Evolutionary conservation across 2,329 filamentous ascomycete species (phyloP).

Genomic region (Trichoderma brevicompactum): DNA sequence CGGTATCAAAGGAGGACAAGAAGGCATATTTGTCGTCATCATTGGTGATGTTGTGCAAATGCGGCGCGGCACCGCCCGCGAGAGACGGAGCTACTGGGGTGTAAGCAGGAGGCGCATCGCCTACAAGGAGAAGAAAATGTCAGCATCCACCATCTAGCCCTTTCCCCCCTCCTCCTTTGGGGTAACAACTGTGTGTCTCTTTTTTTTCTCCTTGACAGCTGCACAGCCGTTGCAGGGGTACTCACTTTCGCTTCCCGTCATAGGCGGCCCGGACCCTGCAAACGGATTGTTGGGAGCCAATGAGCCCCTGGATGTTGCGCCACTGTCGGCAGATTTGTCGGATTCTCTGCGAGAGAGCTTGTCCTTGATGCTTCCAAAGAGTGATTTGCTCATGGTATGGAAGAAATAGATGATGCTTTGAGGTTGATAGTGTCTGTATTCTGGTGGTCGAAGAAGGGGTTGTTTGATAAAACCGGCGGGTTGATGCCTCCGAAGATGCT

Average conservation of each 20-base stretch:
- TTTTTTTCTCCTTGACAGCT: not conserved
- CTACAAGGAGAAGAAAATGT: not conserved
- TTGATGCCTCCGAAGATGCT: too few relatives aligned
- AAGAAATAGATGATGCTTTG: not conserved
- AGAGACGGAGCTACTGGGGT: slow-evolving; percentile 27
- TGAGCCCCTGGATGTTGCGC: not conserved
- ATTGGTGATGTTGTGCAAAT: slow-evolving; percentile 41
- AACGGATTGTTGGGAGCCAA: slow-evolving; percentile 28
- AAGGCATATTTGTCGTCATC: slow-evolving; percentile 75
- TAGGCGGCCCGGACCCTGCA: not conserved
- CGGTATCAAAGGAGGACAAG: slow-evolving; percentile 78
- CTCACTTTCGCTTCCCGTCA: not conserved
- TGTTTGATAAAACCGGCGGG: not conserved
- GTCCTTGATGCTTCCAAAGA: slow-evolving; percentile 35
- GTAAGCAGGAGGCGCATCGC: slow-evolving; percentile 46
- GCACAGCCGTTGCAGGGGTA: not conserved
- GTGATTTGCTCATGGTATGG: slow-evolving; percentile 19
- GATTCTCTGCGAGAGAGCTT: slow-evolving; percentile 40
- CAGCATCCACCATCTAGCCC: not conserved
- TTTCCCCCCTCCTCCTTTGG: not conserved
- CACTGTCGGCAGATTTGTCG: not conserved
- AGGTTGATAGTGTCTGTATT: not conserved
- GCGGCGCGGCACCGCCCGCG: slow-evolving; percentile 27
- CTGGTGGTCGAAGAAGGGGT: not conserved
- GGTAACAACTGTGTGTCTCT: not conserved